Evolutionary conservation across 495 filamentous ascomycete species (phyloP).

Genomic region (Penicillium arizonense): DNA sequence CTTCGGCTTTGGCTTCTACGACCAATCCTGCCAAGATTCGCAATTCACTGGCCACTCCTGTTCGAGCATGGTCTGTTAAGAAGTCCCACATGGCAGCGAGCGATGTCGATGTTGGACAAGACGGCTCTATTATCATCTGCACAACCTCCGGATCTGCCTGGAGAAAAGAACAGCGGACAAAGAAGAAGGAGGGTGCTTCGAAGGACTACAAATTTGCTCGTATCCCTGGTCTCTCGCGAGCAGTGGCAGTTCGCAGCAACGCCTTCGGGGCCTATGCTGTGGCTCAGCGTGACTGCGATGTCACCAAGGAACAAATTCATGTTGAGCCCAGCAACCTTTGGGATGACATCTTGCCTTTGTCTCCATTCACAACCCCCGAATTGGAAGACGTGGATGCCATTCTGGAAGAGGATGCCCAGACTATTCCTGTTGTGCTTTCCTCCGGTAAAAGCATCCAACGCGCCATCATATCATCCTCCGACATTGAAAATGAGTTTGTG

Average conservation of each 20-base stretch:
- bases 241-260: conserved; percentile 80
- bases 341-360: conserved; percentile 69
- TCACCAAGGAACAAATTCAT: conserved; percentile 70
- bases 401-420: conserved; percentile 14
- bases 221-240: conserved; percentile 80
- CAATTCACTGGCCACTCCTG: conserved; percentile 68
- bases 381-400: conserved; percentile 16
- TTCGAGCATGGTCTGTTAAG: conserved; percentile 77
- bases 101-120: conserved; percentile 85
- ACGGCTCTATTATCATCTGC: conserved; percentile 93
- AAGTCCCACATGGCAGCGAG: conserved; percentile 81
- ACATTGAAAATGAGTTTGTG: conserved; percentile 56
- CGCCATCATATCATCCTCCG: conserved; percentile 50
- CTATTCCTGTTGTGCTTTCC: conserved; percentile 10
- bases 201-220: conserved; percentile 91
- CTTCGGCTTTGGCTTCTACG: conserved; percentile 64
- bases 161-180: conserved; percentile 76
- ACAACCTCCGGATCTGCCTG: conserved; percentile 91
- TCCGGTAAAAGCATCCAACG: conserved; percentile 33
- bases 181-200: conserved; percentile 68
- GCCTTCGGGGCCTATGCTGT: conserved; percentile 86
- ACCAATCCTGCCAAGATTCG: conserved; percentile 87
- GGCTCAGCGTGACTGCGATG: conserved; percentile 78
- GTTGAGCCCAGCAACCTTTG: conserved; percentile 65
- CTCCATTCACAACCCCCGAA: conserved; percentile 50